These are phyloP conservation scores for Globisporangium echinulatum DNA, from an alignment of 352 stramenopile species.

Conservation along the genomic window DNA sequence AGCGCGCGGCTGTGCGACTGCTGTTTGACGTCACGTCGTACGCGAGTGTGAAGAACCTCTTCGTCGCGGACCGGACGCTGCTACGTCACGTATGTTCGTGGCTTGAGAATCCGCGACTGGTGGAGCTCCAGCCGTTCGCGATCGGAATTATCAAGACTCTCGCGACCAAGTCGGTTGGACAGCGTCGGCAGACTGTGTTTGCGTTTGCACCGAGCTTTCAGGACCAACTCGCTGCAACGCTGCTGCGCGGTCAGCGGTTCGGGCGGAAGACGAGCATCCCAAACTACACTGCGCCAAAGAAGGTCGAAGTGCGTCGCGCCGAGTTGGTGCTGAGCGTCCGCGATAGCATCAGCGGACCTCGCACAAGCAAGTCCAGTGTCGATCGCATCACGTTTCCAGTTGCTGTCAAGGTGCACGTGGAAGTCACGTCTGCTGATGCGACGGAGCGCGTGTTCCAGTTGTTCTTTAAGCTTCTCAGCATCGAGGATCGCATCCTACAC, in stretches of 20 bases:
- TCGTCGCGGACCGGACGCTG: conserved; percentile 10
- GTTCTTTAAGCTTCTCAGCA: not conserved
- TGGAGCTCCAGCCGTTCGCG: conserved; percentile 9
- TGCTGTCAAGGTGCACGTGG: conserved; percentile 4
- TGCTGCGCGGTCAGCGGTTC: conserved; percentile 19
- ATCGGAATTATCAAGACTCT: conserved; percentile 15
- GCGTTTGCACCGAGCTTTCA: conserved; percentile 23
- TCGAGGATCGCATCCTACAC: not conserved
- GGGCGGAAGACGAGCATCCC: conserved; percentile 10
- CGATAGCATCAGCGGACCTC: not conserved
- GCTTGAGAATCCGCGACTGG: conserved; percentile 12
- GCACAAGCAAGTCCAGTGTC: too few relatives aligned
- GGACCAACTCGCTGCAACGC: conserved; percentile 24
- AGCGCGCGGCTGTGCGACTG: conserved; percentile 16
- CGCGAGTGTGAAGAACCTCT: conserved; percentile 9
- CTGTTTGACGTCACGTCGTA: conserved; percentile 20
- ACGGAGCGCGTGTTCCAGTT: conserved; percentile 7
- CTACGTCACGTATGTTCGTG: conserved; percentile 10
- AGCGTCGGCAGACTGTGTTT: conserved; percentile 10
- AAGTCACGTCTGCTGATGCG: not conserved
- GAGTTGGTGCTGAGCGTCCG: not conserved
- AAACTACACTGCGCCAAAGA: conserved; percentile 3
- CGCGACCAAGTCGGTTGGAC: conserved; percentile 8
- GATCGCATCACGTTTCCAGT: not conserved
- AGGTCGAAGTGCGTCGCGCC: not conserved